phyloP scores from a whole-genome alignment of 2,329 filamentous ascomycete genomes.

The Pseudocercospora fuligena region DNA sequence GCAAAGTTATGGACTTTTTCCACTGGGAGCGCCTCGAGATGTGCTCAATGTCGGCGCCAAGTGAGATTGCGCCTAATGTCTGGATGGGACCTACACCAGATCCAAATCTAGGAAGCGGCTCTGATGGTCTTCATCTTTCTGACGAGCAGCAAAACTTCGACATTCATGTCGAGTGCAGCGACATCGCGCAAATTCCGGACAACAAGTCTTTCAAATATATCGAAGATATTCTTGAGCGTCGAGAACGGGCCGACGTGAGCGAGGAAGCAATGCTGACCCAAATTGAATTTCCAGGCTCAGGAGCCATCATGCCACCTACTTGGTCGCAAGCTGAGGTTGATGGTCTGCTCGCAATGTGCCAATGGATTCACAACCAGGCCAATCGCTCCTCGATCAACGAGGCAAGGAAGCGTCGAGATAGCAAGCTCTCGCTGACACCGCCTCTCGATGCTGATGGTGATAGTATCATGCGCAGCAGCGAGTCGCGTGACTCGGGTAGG shows the following conservation, averaged over 20 bases:
- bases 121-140: constrained; percentile 37
- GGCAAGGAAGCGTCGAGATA: constrained; percentile 45
- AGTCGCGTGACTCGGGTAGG: constrained; percentile 47
- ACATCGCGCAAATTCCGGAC: constrained; percentile 77
- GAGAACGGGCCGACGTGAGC: constrained; percentile 23
- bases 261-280: constrained; percentile 56
- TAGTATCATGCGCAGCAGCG: constrained; percentile 54
- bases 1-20: constrained; percentile 83
- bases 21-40: constrained; percentile 89
- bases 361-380: constrained; percentile 85
- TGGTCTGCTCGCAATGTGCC: constrained; percentile 81
- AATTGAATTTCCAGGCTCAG: constrained; percentile 89
- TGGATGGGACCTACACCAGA: constrained; percentile 90
- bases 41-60: constrained; percentile 88
- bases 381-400: constrained; percentile 50
- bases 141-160: constrained; percentile 65
- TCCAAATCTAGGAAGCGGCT: constrained; percentile 52
- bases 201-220: constrained; percentile 68
- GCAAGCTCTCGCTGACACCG: constrained; percentile 44
- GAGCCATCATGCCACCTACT: constrained; percentile 84
- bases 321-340: constrained; percentile 85
- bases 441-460: constrained; percentile 59
- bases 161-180: constrained; percentile 85
- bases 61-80: constrained; percentile 86
- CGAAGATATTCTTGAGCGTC: constrained; percentile 55